Evolutionary conservation across 345 rosid species (phyloP), one percentile per base, ranked within the genome.

Genomic region (Brassica cretica): DNA sequence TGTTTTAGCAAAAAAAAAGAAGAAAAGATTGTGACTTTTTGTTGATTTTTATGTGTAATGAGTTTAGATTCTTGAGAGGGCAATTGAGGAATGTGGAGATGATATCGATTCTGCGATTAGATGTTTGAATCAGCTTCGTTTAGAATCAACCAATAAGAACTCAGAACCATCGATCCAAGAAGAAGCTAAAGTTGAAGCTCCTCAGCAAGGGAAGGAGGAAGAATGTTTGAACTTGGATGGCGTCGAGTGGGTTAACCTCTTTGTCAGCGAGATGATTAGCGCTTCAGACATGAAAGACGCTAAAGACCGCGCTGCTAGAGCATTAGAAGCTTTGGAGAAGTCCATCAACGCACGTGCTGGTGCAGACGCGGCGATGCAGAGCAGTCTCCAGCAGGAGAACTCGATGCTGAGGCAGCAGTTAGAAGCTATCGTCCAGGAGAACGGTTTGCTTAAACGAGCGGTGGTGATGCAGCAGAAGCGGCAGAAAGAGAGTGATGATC

Each of bases 101-200:
- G 97, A 94, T 84, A 62, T 94, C 79, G 92, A 94, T 88, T 89
- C 86, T 18, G 91, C 98, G 10, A 94, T 94, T 65, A 88, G 89
- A 81, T 86, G 95, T 79, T 85, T 94, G 84, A 86, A 85, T 65
- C 91, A 91, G 77, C 98, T 94, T 76, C 91, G 94, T 11, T 71
- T 92, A 70, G 98, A 89, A 77, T 92, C 91, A 75, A 80, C 84
- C 19, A 84, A 73, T 53, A 72, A 70, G 44, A 82, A 69, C 63
- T 44, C 81, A 19, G 82, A 59, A 5, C 51, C 81, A 65, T 69
- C 85, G 73, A 82, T 53, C 12, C 65, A 70, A 9, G 84, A 86
- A 5, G 84, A 87, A 64, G 70, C 83, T 58, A 77, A 75, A 70
- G 84, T 62, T 51, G 88, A 82, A 69, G 61, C 72, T 80, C 2